Conservation (phyloP, 2,329 filamentous ascomycete genomes). For the Lojkania enalia region DNA sequence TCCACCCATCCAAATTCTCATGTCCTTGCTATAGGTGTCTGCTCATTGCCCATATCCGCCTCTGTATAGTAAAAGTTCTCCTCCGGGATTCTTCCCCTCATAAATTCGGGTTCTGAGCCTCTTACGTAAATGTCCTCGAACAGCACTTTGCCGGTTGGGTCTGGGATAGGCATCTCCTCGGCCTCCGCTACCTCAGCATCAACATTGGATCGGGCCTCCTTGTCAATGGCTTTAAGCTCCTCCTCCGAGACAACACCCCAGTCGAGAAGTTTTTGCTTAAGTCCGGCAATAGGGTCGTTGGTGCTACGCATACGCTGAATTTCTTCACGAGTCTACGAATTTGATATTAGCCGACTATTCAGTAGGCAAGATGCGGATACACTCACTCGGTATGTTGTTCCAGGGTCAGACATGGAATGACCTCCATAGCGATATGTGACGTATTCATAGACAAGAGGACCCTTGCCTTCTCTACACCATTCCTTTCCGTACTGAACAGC, state of each 20-base stretch:
- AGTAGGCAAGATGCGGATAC: background rate
- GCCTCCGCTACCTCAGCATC: slow-evolving; percentile 88
- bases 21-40: slow-evolving; percentile 41
- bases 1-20: slow-evolving; percentile 1
- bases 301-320: slow-evolving; percentile 99
- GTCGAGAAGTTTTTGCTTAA: slow-evolving; percentile 97
- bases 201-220: slow-evolving; percentile 83
- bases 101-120: slow-evolving; percentile 83
- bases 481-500: slow-evolving; percentile 93
- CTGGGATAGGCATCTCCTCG: slow-evolving; percentile 83
- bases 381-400: slow-evolving; percentile 85
- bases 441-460: slow-evolving; percentile 95
- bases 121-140: slow-evolving; percentile 96
- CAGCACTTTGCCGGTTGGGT: slow-evolving; percentile 77
- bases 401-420: slow-evolving; percentile 99
- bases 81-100: slow-evolving; percentile 84
- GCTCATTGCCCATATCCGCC: slow-evolving; percentile 46
- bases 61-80: slow-evolving; percentile 81
- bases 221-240: slow-evolving; percentile 94
- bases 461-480: slow-evolving; percentile 79
- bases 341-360: slow-evolving; percentile 19
- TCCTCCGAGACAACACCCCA: slow-evolving; percentile 92
- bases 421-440: slow-evolving; percentile 99
- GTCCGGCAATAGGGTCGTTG: slow-evolving; percentile 95
- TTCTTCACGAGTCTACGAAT: slow-evolving; percentile 81